phyloP scores from a whole-genome alignment of 2,329 filamentous ascomycete genomes.

The Teratosphaeria epicoccoides region DNA sequence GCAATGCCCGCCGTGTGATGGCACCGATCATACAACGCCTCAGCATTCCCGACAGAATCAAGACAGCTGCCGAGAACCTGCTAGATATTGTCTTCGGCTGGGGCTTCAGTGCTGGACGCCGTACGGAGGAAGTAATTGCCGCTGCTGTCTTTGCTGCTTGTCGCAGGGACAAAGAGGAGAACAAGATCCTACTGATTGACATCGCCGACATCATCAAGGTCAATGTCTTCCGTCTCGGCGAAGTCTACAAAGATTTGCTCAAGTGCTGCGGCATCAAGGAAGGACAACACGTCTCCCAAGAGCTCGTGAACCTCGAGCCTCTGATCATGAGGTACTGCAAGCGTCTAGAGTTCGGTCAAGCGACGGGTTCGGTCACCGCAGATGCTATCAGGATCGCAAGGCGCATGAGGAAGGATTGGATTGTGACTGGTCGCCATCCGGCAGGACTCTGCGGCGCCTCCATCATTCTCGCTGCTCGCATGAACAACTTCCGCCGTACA shows the following conservation, averaged over 20 bases:
- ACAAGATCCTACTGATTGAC: constrained; percentile 88
- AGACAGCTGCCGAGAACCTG: constrained; percentile 31
- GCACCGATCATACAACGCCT: constrained; percentile 29
- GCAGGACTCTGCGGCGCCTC: constrained; percentile 92
- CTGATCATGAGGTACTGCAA: constrained; percentile 84
- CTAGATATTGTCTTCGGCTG: constrained; percentile 46
- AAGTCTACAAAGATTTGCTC: constrained; percentile 75
- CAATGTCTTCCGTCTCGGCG: constrained; percentile 86
- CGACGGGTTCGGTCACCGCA: constrained; percentile 72
- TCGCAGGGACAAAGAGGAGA: constrained; percentile 58
- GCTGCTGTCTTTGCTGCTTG: constrained; percentile 86
- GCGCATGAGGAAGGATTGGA: constrained; percentile 96
- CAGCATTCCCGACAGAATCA: constrained; percentile 26
- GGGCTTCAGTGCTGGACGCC: constrained; percentile 69
- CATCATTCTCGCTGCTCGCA: constrained; percentile 85
- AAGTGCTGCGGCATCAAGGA: constrained; percentile 37
- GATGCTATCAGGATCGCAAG: constrained; percentile 80
- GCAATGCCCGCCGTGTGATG: constrained; percentile 33
- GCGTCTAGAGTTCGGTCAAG: constrained; percentile 79
- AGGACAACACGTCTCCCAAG: constrained; percentile 43
- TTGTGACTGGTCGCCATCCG: constrained; percentile 84
- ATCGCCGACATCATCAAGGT: constrained; percentile 74
- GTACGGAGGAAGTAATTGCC: constrained; percentile 74
- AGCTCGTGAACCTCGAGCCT: constrained; percentile 70
- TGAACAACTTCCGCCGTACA: constrained; percentile 95